phyloP scores from a whole-genome alignment of 305 asterid genomes.

The Caryopteris hybrid region DNA sequence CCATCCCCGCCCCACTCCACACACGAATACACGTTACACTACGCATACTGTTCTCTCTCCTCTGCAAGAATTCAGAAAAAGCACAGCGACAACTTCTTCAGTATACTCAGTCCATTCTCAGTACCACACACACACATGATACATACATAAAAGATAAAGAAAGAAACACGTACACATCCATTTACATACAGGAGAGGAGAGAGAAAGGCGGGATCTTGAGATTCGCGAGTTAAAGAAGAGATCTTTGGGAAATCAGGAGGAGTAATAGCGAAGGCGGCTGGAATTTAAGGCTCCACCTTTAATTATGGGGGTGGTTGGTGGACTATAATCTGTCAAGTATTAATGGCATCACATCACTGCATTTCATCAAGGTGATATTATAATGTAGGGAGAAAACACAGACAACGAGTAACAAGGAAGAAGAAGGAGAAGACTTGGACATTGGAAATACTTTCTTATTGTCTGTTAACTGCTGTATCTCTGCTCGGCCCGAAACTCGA shows the following conservation, averaged over 20 bases:
- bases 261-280: conserved; percentile 66
- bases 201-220: conserved; percentile 32
- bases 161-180: conserved; percentile 13
- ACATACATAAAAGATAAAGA: conserved; percentile 2
- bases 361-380: conserved; percentile 7
- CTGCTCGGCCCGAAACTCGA: conserved; percentile 39
- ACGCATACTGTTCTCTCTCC: conserved; percentile 28
- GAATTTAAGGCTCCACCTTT: conserved; percentile 26
- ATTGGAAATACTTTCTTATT: conserved; percentile 2
- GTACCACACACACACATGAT: conserved; percentile 14
- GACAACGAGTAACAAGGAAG: not conserved
- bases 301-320: conserved; percentile 31
- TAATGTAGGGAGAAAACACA: not conserved
- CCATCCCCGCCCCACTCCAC: not conserved
- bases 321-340: conserved; percentile 24
- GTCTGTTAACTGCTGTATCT: not conserved
- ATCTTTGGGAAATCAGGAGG: conserved; percentile 38
- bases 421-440: conserved; percentile 4
- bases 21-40: conserved; percentile 24
- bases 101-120: conserved; percentile 31
- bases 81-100: conserved; percentile 51
- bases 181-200: not conserved
- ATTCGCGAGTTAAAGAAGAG: conserved; percentile 35
- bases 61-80: conserved; percentile 42
- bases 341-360: conserved; percentile 27